Conservation (phyloP, 225 moss, liverwort and hornwort genomes). For the Sphagnum contortum region DNA sequence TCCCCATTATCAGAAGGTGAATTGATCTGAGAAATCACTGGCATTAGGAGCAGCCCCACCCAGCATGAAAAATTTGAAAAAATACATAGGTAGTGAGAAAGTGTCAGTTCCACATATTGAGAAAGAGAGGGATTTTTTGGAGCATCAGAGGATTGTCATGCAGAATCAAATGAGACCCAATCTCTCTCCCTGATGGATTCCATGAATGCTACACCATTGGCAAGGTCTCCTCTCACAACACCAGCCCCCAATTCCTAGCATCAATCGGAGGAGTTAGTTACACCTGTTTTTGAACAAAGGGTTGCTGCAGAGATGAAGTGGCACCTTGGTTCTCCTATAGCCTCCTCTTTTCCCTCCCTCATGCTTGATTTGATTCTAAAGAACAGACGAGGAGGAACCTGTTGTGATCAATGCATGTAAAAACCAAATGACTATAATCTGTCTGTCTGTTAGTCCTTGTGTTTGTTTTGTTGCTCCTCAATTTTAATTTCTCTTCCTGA, state of each 20-base stretch:
- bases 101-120: too few relatives aligned
- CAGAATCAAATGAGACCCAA: not conserved
- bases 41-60: too few relatives aligned
- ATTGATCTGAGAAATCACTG: too few relatives aligned
- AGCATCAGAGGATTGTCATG: not conserved
- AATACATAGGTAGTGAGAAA: too few relatives aligned
- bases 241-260: slow-evolving; percentile 20
- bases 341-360: not conserved
- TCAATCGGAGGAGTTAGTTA: slow-evolving; percentile 46
- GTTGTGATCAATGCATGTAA: not conserved
- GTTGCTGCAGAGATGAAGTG: slow-evolving; percentile 53
- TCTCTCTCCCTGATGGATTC: slow-evolving; percentile 36
- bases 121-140: too few relatives aligned
- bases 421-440: too few relatives aligned
- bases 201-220: slow-evolving; percentile 9
- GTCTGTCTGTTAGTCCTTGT: too few relatives aligned
- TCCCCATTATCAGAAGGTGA: too few relatives aligned
- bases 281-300: slow-evolving; percentile 33
- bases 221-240: slow-evolving; percentile 26
- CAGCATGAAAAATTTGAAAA: too few relatives aligned
- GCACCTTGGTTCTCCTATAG: slow-evolving; percentile 42
- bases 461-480: not conserved
- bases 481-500: not conserved
- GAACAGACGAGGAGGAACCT: too few relatives aligned
- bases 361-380: too few relatives aligned